These are phyloP conservation scores for Didymella sp. DNA, from an alignment of 2,329 filamentous ascomycete genomes.

Conservation along the genomic window DNA sequence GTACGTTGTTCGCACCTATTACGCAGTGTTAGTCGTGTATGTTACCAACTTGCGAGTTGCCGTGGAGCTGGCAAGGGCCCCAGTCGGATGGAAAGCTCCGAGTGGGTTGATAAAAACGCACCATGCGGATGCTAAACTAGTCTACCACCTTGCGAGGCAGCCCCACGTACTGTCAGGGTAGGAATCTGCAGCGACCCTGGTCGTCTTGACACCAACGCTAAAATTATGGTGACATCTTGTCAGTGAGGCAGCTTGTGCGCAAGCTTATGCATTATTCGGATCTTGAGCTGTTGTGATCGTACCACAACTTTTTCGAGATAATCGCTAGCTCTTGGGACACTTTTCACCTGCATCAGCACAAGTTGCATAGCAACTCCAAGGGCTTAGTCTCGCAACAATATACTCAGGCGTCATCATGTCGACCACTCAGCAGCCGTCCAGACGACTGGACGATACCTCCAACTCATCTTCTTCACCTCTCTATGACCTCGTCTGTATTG, in stretches of 20 bases:
- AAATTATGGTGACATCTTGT: slow-evolving; percentile 30
- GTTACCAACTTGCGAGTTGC: slow-evolving; percentile 22
- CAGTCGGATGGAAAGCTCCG: slow-evolving; percentile 23
- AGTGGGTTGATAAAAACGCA: slow-evolving; percentile 28
- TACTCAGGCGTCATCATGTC: slow-evolving; percentile 28
- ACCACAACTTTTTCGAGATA: slow-evolving; percentile 9
- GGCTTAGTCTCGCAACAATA: neutral
- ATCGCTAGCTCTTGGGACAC: slow-evolving; percentile 13
- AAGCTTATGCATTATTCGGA: slow-evolving; percentile 16
- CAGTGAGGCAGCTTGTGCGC: slow-evolving; percentile 25
- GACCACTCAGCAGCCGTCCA: slow-evolving; percentile 25
- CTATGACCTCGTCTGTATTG: slow-evolving; percentile 47
- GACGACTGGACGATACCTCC: slow-evolving; percentile 20
- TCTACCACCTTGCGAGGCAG: slow-evolving; percentile 21
- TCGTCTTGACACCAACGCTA: slow-evolving; percentile 18
- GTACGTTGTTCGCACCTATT: slow-evolving; percentile 23
- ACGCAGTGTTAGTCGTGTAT: slow-evolving; percentile 36
- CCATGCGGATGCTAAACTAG: slow-evolving; percentile 35
- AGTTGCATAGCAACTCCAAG: neutral
- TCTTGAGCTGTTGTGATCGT: slow-evolving; percentile 12
- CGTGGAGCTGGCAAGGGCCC: slow-evolving; percentile 2
- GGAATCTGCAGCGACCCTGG: slow-evolving; percentile 19
- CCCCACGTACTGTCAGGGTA: slow-evolving; percentile 23
- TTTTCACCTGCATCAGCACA: slow-evolving; percentile 7
- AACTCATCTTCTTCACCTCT: slow-evolving; percentile 26